Base-by-base conservation (phyloP, 2,329 filamentous ascomycete species). In the Fusarium sp. region DNA sequence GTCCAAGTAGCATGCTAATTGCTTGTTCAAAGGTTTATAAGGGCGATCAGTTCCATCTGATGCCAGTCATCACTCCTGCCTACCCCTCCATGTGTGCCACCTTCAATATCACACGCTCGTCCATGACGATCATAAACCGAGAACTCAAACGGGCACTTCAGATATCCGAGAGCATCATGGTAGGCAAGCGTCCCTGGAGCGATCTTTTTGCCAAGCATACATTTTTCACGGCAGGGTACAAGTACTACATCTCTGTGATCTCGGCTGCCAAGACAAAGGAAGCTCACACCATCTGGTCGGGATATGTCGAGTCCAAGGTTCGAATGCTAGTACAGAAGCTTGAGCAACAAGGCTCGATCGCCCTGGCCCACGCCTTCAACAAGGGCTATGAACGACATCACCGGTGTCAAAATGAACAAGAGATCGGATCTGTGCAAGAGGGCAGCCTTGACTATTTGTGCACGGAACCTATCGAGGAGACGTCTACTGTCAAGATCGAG, bases 41-140 rank as follows among this genome's bases (percentile, higher is more conserved):
- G 58, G 85, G 86, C 50, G 95, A 98, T 75, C 85, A 86, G 38
- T 91, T 87, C 66, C 94, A 98, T 75, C 80, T 97, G 48, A 99
- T 99, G 95, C 95, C 95, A 25, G 92, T 99, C 75, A 98, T 99
- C 71, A 99, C 95, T 2, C 95, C 95, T 2, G 93, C 95, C 1
- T 98, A 97, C 73, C 95, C 95, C 3, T 96, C 93, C 45, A 98
- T 97, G 93, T 98, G 95, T 75, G 90, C 95, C 2, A 98, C 95
- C 0, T 95, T 96, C 79, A 98, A 97, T 71, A 89, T 99, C 58
- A 93, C 91, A 4, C 82, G 86, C 64, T 98, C 94, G 1, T 96
- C 93, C 2, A 92, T 93, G 79, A 80, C 85, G 7, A 87, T 97
- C 45, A 93, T 99, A 71, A 85, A 92, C 65, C 84, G 88, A 42